Base-by-base conservation (phyloP, 2,329 filamentous ascomycete genomes). In the Diplocarpon rosae region DNA sequence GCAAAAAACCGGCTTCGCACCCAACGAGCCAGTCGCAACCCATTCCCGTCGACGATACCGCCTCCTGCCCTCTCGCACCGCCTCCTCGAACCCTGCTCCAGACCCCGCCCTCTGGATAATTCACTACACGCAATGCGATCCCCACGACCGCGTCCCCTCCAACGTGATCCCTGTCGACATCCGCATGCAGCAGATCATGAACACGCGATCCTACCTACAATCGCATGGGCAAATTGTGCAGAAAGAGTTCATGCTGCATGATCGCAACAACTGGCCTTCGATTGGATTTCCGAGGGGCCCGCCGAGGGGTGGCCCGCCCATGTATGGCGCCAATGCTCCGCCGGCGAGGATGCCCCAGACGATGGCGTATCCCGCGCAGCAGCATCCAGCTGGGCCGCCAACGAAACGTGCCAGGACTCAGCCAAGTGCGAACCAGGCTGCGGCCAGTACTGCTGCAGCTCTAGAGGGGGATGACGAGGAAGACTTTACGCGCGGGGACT, bases 201-300 rank as follows among this genome's bases (percentile, higher is more conserved):
- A 73, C 46, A 75, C 78, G 44, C 71, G 78, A 57, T 71, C 65
- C 63, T 83, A 69, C 63, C 85, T 70, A 65, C 80, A 83, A 65
- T 74, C 71, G 43, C 83, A 85, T 52, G 90, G 88, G 6, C 84
- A 89, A 56, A 80, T 95, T 36, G 76, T 82, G 46, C 82, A 87
- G 55, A 94, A 95, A 60, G 88, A 95, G 58, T 96, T 96, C 61
- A 93, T 95, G 81, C 73, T 96, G 15, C 80, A 85, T 39, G 92
- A 96, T 64, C 79, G 86, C 33, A 75, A 79, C 52, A 93, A 87
- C 66, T 96, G 90, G 89, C 90, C 92, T 3, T 80, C 80, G 17
- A 83, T 96, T 48, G 78, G 78, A 36, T 78, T 85, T 51, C 83
- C 84, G 0, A 67, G 69, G 44, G 48, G 72, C 71, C 44, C 65